Conservation (phyloP, 371 early-diverging fungal species). For the Apophysomyces trapeziformis region DNA sequence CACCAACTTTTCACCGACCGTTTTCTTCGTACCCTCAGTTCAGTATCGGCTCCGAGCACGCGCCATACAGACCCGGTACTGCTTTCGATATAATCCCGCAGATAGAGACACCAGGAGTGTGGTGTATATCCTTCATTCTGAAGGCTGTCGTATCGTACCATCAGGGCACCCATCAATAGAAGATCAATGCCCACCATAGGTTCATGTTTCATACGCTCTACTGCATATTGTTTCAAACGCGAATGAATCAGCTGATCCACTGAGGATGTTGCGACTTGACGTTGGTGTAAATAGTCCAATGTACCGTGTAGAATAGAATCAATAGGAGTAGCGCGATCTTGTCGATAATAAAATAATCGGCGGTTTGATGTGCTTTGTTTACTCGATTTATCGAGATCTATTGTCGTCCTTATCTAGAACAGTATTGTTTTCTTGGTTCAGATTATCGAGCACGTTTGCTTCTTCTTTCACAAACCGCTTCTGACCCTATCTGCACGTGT, state of each 20-base stretch:
- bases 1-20: background rate
- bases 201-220: slow-evolving; percentile 14
- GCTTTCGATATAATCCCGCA: slow-evolving; percentile 39
- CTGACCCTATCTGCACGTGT: slow-evolving; percentile 19
- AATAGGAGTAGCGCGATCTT: slow-evolving; percentile 11
- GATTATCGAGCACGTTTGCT: background rate
- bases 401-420: background rate
- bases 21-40: slow-evolving; percentile 18
- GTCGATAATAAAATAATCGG: background rate
- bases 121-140: slow-evolving; percentile 13
- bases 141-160: slow-evolving; percentile 34
- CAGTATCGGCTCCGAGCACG: slow-evolving; percentile 17
- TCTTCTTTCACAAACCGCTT: background rate
- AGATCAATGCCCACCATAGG: slow-evolving; percentile 27
- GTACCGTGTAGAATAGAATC: slow-evolving; percentile 14
- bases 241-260: background rate
- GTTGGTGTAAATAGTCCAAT: slow-evolving; percentile 8
- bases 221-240: slow-evolving; percentile 4
- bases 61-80: slow-evolving; percentile 42
- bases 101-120: slow-evolving; percentile 40
- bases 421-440: background rate
- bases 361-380: background rate
- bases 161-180: slow-evolving; percentile 42
- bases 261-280: background rate
- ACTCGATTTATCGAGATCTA: background rate